phyloP scores from a whole-genome alignment of 1,139 yeast species.

The Geotrichum klebahnii region DNA sequence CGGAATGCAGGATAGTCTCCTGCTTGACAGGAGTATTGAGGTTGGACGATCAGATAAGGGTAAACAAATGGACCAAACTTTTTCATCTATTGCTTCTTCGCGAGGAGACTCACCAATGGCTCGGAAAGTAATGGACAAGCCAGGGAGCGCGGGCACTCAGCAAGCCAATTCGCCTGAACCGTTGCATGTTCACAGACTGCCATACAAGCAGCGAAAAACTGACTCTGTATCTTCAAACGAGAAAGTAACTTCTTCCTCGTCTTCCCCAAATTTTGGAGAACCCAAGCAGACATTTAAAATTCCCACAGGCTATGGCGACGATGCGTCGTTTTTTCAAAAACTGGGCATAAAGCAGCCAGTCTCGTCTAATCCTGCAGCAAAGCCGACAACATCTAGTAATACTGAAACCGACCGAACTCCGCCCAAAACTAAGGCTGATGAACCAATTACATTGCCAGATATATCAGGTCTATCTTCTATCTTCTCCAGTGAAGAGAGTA shows the following conservation, averaged over 20 bases:
- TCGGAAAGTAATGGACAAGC: conserved; percentile 21
- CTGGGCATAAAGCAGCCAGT: conserved; percentile 17
- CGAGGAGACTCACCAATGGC: conserved; percentile 17
- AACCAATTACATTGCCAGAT: conserved; percentile 26
- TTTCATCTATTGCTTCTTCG: conserved; percentile 20
- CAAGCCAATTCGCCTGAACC: conserved; percentile 5
- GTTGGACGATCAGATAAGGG: conserved; percentile 20
- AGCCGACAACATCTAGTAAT: conserved; percentile 8
- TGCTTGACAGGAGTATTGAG: conserved; percentile 24
- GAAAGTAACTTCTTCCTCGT: conserved; percentile 22
- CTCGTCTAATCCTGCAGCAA: conserved; percentile 2
- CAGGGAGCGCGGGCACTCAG: conserved; percentile 9
- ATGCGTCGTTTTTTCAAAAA: conserved; percentile 27
- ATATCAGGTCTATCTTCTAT: conserved; percentile 31
- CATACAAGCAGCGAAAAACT: conserved; percentile 12
- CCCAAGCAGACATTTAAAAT: conserved; percentile 23
- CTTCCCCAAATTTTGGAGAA: conserved; percentile 13
- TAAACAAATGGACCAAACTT: conserved; percentile 1
- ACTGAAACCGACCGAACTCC: conserved; percentile 5
- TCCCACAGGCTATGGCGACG: conserved; percentile 30
- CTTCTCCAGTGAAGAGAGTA: conserved; percentile 27
- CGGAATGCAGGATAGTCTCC: conserved; percentile 2
- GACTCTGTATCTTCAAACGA: conserved; percentile 16
- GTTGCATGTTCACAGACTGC: neutral
- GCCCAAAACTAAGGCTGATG: neutral